Base-by-base conservation (phyloP, 805 yeast species). In the Saturnispora saitoi region DNA sequence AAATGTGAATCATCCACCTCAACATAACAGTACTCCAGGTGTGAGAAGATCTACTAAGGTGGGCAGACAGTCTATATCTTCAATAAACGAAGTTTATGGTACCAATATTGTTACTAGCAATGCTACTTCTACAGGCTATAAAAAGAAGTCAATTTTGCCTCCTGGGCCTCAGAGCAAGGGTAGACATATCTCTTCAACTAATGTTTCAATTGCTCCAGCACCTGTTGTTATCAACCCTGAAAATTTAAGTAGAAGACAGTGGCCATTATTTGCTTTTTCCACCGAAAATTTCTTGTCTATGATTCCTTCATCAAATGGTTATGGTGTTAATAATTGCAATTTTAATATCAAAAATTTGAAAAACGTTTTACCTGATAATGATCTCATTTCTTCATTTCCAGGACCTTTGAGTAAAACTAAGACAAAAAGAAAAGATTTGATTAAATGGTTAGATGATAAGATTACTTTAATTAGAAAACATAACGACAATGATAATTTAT, bases 251-350 rank as follows among this genome's bases (percentile, higher is more conserved):
- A 64, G 68, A 42, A 71, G 84, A 48, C 95, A 86, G 59, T 84
- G 83, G 65, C 95, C 96, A 0, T 60, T 88, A 31, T 83, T 86
- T 60, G 71, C 75, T 50, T 88, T 93, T 84, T 70, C 78, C 26
- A 70, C 78, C 3, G 63, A 66, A 6, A 72, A 68, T 42, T 57
- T 76, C 17, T 72, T 75, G 3, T 69, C 69, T 32, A 68, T 73
- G 48, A 58, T 77, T 40, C 78, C 81, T 6, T 54, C 67, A 2
- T 63, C 68, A 32, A 60, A 63, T 55, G 64, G 66, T n/a, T 68
- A 62, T 51, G 67, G 65, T 12, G 62, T 57, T 43, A 58, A 63
- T 10, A 56, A 57, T 36, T 57, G 61, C 17, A 56, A 56, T 2
- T 56, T 83, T 5, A 67, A 67, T 1, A 66, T 80, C 9, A 60